Percentiles rank a stretch among this genome's conserved stretches.
phyloP scores from a whole-genome alignment of 345 rosid genomes.

The Excoecaria cochinchinensis region DNA sequence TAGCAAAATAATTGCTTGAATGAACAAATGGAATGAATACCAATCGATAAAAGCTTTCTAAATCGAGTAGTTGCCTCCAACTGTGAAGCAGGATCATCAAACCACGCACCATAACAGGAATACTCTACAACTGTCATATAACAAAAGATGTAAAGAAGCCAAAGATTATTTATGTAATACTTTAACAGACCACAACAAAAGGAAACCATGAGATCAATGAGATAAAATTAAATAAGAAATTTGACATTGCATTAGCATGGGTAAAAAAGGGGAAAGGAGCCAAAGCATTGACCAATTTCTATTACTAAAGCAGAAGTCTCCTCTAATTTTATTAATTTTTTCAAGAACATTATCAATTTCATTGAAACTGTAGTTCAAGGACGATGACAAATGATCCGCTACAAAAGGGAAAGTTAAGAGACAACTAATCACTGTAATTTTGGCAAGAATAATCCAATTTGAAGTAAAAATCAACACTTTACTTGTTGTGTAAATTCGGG shows the following conservation, averaged over 20 bases:
- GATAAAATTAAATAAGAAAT: neutral
- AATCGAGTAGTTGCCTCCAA: constrained; percentile 32
- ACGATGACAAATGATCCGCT: neutral
- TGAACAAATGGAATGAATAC: constrained; percentile 1
- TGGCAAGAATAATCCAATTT: neutral
- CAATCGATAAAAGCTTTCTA: constrained; percentile 32
- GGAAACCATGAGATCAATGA: neutral
- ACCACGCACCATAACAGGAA: constrained; percentile 32
- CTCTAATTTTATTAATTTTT: neutral
- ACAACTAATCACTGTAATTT: neutral
- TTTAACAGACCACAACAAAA: neutral
- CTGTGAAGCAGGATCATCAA: constrained; percentile 24
- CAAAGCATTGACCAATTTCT: neutral
- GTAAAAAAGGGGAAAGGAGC: neutral
- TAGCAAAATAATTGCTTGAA: neutral
- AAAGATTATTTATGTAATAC: neutral
- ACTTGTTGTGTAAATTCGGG: too few relatives aligned
- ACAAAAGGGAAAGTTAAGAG: neutral
- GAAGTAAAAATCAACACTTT: neutral
- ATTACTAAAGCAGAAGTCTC: neutral
- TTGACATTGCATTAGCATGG: neutral
- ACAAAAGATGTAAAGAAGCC: neutral
- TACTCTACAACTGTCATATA: constrained; percentile 22
- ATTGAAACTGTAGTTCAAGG: neutral
- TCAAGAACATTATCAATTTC: neutral